Percentiles rank a stretch among this genome's conserved stretches.
Evolutionary conservation across 176 grass and related monocot genomes (phyloP).

Genomic region (Ensete ventricosum): DNA sequence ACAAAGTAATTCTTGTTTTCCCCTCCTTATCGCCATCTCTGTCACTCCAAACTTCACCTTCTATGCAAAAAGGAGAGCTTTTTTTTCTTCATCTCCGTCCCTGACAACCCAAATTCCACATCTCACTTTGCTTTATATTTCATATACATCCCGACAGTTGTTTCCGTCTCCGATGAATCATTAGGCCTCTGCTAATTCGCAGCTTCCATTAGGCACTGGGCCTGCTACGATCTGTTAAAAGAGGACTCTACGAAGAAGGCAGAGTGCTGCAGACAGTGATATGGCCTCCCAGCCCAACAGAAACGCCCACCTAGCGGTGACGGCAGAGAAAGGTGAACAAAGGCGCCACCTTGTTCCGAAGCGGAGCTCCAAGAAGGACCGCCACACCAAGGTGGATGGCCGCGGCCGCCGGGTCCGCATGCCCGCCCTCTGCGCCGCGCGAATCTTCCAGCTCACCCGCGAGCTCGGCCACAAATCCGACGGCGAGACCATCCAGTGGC

Average conservation of each 20-base stretch:
- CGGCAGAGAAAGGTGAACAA: not conserved
- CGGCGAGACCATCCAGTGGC: slow-evolving; percentile 22
- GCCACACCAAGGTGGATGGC: slow-evolving; percentile 21
- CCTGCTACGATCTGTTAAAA: slow-evolving; percentile 1
- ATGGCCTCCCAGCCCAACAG: not conserved
- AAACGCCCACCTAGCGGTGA: not conserved
- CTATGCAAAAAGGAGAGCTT: not conserved
- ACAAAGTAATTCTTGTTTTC: not conserved
- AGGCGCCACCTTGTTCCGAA: slow-evolving; percentile 14
- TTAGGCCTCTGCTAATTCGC: not conserved
- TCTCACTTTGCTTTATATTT: not conserved
- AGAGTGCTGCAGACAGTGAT: not conserved
- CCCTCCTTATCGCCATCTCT: not conserved
- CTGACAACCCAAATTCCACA: not conserved
- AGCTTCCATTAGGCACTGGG: slow-evolving; percentile 1
- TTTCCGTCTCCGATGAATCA: slow-evolving; percentile 1
- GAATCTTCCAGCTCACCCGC: slow-evolving; percentile 22
- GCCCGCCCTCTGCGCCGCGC: slow-evolving; percentile 21
- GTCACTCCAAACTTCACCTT: not conserved
- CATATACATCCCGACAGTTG: not conserved
- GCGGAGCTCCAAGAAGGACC: slow-evolving; percentile 23
- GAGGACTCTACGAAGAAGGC: not conserved
- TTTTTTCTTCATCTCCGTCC: not conserved
- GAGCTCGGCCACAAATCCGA: slow-evolving; percentile 24
- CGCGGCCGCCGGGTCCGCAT: slow-evolving; percentile 21